A percentile compares a stretch with the other conserved stretches of the same genome.
Conservation (phyloP, 1,139 yeast genomes). For the Saccharomyces pastorianus region DNA sequence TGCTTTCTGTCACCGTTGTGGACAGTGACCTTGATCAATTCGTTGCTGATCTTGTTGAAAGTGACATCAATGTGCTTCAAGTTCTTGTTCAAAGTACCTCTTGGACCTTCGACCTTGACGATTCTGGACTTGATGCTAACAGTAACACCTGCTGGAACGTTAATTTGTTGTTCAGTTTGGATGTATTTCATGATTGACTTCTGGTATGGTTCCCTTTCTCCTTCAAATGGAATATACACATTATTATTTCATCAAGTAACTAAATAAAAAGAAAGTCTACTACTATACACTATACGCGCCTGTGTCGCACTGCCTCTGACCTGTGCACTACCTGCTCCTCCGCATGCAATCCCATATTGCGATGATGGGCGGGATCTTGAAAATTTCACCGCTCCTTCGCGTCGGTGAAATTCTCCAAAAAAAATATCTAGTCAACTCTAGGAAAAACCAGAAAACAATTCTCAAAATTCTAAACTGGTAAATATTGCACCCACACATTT, state of each 20-base stretch:
- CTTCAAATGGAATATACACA: neutral
- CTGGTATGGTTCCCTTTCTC: neutral
- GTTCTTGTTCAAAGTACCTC: slow-evolving; percentile 90
- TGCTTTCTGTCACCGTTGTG: slow-evolving; percentile 99
- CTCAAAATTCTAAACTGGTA: neutral
- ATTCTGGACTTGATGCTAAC: slow-evolving; percentile 87
- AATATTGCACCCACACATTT: neutral
- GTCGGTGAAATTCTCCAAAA: slow-evolving; percentile 2
- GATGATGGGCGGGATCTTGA: neutral
- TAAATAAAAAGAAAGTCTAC: neutral
- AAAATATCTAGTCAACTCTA: no score
- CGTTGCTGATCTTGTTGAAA: slow-evolving; percentile 66
- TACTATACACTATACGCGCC: neutral
- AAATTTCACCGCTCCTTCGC: neutral
- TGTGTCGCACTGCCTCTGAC: slow-evolving; percentile 40
- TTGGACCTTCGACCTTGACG: slow-evolving; percentile 93
- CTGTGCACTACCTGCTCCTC: slow-evolving; percentile 69
- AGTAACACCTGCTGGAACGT: slow-evolving; percentile 90
- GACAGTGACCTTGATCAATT: slow-evolving; percentile 77
- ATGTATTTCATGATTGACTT: slow-evolving; percentile 85
- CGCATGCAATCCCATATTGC: slow-evolving; percentile 6
- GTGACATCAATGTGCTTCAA: slow-evolving; percentile 93
- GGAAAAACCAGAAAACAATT: neutral
- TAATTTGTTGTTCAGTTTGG: slow-evolving; percentile 87
- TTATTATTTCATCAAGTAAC: neutral